Evolutionary conservation across 179 eudicot genomes (phyloP).

Genomic region (Pouteria campechiana): DNA sequence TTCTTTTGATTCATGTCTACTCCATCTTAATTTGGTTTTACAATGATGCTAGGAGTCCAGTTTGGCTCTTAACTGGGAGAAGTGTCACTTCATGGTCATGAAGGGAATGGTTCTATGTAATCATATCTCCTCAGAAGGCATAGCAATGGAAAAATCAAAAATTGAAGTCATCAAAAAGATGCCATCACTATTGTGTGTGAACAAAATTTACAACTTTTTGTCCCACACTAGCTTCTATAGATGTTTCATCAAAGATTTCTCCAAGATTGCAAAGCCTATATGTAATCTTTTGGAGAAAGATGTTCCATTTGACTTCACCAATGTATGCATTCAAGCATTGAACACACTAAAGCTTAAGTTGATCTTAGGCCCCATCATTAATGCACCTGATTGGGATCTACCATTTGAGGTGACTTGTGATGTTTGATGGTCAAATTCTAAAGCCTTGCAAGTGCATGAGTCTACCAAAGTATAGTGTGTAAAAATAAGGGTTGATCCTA

Average conservation of each 20-base stretch:
- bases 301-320: background rate
- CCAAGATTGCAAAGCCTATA: background rate
- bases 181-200: background rate
- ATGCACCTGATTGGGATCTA: background rate
- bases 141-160: too few species aligned
- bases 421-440: too few species aligned
- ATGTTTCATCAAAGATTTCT: constrained; percentile 5
- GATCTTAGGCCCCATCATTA: background rate
- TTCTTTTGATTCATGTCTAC: background rate
- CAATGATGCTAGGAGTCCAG: too few species aligned
- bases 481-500: too few species aligned
- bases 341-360: background rate
- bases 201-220: background rate
- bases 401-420: constrained; percentile 7
- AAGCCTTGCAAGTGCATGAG: too few species aligned
- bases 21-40: too few species aligned
- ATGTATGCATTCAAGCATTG: background rate
- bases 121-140: too few species aligned
- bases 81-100: too few species aligned
- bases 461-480: too few species aligned
- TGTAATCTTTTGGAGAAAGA: constrained; percentile 1
- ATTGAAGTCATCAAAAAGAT: too few species aligned
- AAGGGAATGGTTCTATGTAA: too few species aligned
- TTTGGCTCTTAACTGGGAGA: too few species aligned
- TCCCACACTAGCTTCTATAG: constrained; percentile 8